Conservation (phyloP, 2,329 filamentous ascomycete genomes). For the Coniochaeta pulveracea region DNA sequence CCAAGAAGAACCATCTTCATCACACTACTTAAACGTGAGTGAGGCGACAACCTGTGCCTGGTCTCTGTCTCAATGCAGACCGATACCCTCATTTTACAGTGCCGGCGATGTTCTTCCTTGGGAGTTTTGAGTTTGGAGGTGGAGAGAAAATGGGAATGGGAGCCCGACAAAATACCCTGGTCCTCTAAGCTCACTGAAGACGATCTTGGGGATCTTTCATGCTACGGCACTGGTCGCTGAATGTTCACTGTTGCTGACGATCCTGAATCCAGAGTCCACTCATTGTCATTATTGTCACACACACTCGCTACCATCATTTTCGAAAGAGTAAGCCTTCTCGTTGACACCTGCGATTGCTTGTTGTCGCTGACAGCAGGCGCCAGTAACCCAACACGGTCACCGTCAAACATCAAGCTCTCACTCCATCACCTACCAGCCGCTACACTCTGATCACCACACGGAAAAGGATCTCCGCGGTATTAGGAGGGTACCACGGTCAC, state of each 20-base stretch:
- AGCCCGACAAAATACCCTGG: conserved; percentile 2
- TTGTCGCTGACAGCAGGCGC: background rate
- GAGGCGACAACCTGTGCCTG: background rate
- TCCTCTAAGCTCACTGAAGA: conserved; percentile 8
- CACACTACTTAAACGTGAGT: conserved; percentile 4
- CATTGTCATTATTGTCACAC: conserved; percentile 45
- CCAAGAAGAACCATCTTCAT: background rate
- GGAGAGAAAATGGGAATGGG: conserved; percentile 5
- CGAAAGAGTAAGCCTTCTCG: conserved; percentile 32
- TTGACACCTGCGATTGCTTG: background rate
- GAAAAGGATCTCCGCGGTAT: conserved; percentile 4
- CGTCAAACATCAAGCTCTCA: background rate
- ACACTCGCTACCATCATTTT: conserved; percentile 41
- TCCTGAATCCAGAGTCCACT: conserved; percentile 24
- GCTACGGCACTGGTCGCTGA: conserved; percentile 8
- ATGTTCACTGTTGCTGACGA: conserved; percentile 11
- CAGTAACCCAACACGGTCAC: background rate
- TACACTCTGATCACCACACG: background rate
- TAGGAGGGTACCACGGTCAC: conserved; percentile 13
- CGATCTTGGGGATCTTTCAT: conserved; percentile 21
- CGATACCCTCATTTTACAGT: background rate
- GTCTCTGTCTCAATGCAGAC: background rate
- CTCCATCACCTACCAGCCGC: background rate
- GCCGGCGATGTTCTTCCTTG: too few relatives aligned
- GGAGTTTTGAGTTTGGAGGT: too few relatives aligned